Percentiles rank a stretch among this genome's conserved stretches.
Evolutionary conservation across 805 yeast genomes (phyloP).

Genomic region (Yueomyces sp.): DNA sequence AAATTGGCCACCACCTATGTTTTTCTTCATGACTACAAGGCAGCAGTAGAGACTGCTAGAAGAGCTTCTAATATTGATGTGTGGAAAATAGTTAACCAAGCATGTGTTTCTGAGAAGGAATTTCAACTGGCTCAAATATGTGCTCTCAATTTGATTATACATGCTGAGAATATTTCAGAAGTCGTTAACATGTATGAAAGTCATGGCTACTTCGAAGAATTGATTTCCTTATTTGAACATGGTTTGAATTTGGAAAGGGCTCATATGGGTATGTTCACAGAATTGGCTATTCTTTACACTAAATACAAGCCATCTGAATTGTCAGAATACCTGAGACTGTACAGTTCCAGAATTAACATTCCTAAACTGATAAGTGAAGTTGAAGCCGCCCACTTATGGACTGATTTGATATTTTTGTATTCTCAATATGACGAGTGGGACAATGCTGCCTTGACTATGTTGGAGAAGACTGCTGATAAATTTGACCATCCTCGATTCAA

Average conservation of each 20-base stretch:
- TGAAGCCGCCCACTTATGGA: conserved; percentile 90
- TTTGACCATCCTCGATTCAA: conserved; percentile 91
- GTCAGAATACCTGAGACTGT: conserved; percentile 90
- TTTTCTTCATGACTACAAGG: conserved; percentile 80
- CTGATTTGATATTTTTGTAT: conserved; percentile 88
- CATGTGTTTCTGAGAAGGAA: conserved; percentile 89
- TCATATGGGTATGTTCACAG: conserved; percentile 99
- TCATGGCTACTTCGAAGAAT: conserved; percentile 83
- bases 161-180: conserved; percentile 92
- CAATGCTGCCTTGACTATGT: conserved; percentile 95
- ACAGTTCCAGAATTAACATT: conserved; percentile 97
- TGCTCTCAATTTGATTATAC: conserved; percentile 92
- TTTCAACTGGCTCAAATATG: conserved; percentile 96
- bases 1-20: conserved; percentile 93
- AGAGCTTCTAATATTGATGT: conserved; percentile 88
- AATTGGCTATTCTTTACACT: conserved; percentile 79
- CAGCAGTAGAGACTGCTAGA: conserved; percentile 98
- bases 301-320: conserved; percentile 83
- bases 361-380: conserved; percentile 94
- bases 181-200: conserved; percentile 77
- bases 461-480: conserved; percentile 84
- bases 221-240: conserved; percentile 84
- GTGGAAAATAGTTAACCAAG: conserved; percentile 96
- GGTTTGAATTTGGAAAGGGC: conserved; percentile 96
- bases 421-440: conserved; percentile 99